Percentiles rank a stretch among this genome's conserved stretches.
Conservation (phyloP, 176 grass and related monocot genomes). For the Pontederia paniculata region DNA sequence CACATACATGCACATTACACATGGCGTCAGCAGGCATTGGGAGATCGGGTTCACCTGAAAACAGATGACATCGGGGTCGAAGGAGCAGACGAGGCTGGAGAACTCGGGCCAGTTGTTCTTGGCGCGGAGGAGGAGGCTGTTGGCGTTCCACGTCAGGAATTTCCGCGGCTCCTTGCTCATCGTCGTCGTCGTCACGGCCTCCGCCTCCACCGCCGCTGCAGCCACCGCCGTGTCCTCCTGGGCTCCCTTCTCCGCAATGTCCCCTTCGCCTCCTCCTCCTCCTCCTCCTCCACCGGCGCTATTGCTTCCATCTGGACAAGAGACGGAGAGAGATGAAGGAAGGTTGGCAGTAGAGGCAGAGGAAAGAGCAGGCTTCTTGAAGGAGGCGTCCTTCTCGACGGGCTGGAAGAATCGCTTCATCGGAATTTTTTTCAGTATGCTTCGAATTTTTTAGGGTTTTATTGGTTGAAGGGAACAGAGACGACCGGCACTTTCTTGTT, state of each 20-base stretch:
- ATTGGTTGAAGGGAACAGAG: no score
- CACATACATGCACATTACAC: no score
- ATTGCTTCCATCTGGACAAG: background rate
- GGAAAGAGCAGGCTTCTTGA: conserved; percentile 42
- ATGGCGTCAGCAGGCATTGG: background rate
- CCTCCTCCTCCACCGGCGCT: no score
- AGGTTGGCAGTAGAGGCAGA: conserved; percentile 5
- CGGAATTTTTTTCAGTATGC: no score
- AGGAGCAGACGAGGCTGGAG: conserved; percentile 43
- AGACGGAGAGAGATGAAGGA: background rate
- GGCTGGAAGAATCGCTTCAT: conserved; percentile 99
- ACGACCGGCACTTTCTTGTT: no score
- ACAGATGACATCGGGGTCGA: conserved; percentile 86
- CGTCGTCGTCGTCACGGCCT: background rate
- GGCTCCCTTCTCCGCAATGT: no score
- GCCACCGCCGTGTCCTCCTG: conserved; percentile 4
- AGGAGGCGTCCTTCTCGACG: conserved; percentile 59
- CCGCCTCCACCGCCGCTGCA: background rate
- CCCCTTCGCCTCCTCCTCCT: no score
- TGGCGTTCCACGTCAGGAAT: conserved; percentile 90
- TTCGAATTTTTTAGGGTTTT: no score
- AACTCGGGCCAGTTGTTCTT: conserved; percentile 86
- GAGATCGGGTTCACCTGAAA: conserved; percentile 36
- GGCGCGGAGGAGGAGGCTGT: conserved; percentile 81
- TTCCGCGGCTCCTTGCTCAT: conserved; percentile 34